phyloP scores from a whole-genome alignment of 257 asterid species.

The Nicotiana tabacum region DNA sequence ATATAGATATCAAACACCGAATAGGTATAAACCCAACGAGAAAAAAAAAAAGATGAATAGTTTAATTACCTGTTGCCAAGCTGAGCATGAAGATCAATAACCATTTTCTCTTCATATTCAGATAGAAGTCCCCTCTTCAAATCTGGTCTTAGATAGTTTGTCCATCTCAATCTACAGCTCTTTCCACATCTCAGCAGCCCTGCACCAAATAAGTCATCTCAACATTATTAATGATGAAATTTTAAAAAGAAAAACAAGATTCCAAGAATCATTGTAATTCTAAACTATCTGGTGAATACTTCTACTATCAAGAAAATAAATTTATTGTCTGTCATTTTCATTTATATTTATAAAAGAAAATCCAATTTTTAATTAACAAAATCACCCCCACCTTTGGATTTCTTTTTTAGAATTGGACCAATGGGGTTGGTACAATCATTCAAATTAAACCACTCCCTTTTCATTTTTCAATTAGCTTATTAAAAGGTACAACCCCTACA shows the following conservation, averaged over 20 bases:
- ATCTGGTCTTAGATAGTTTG: constrained; percentile 86
- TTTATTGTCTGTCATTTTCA: not conserved
- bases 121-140: constrained; percentile 90
- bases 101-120: constrained; percentile 85
- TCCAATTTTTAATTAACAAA: no score
- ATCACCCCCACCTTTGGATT: not conserved
- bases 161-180: constrained; percentile 97
- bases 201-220: constrained; percentile 23
- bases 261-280: not conserved
- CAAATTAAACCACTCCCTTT: not conserved
- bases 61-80: constrained; percentile 78
- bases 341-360: not conserved
- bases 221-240: not conserved
- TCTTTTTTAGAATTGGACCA: not conserved
- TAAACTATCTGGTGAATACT: not conserved
- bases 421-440: not conserved
- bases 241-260: not conserved
- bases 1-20: no score
- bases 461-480: not conserved
- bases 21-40: no score
- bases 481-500: not conserved
- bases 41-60: not conserved
- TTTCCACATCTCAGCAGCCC: constrained; percentile 90
- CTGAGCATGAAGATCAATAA: constrained; percentile 94
- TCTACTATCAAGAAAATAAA: not conserved